Base-by-base conservation (phyloP, 352 stramenopile species). In the Globisporangium takayamanum region DNA sequence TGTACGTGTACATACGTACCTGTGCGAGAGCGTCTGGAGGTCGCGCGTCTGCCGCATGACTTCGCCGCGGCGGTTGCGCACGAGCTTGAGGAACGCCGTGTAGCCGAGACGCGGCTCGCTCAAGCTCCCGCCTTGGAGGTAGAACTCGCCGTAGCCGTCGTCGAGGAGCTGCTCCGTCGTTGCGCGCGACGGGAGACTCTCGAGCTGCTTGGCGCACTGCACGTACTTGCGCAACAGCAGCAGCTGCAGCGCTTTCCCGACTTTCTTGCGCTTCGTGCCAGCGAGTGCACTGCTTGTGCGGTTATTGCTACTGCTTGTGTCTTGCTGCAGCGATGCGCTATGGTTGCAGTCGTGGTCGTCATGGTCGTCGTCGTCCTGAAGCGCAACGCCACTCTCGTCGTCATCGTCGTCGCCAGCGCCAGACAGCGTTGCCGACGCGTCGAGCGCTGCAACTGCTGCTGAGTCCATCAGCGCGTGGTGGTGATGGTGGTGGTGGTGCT, bases 101-200 rank as follows among this genome's bases (percentile, higher is more conserved):
- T 89, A 88, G 15, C 47, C 66, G 41, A 89, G 66, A 33, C 76
- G 68, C 28, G 70, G 75, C 53, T 89, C 80, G 57, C 75, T 76
- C 8, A 84, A 45, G 51, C 71, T 80, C 20, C 80, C 80, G 45
- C 77, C 77, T 46, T 82, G 71, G 51, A 84, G 78, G 54, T 83
- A 85, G 53, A 85, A 89, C 69, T 87, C 77, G 60, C 85, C 77
- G 57, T 88, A 87, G 4, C 67, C 80, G 22, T 87, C 71, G 44
- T 82, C 69, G n/a, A 88, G 67, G 41, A 89, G 45, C 39, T 84
- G 77, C 62, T 88, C 77, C 10, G 80, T 89, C 30, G 64, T 74
- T 16, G 62, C 28, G 3, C 75, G 67, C 48, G 79, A 74, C 26
- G 80, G 80, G 26, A 87, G 49, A 4, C 68, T 63, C 22, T 62